Percentiles rank a stretch among this genome's conserved stretches.
Evolutionary conservation across 176 grass and related monocot genomes (phyloP).

Genomic region (Oryza brachyantha): DNA sequence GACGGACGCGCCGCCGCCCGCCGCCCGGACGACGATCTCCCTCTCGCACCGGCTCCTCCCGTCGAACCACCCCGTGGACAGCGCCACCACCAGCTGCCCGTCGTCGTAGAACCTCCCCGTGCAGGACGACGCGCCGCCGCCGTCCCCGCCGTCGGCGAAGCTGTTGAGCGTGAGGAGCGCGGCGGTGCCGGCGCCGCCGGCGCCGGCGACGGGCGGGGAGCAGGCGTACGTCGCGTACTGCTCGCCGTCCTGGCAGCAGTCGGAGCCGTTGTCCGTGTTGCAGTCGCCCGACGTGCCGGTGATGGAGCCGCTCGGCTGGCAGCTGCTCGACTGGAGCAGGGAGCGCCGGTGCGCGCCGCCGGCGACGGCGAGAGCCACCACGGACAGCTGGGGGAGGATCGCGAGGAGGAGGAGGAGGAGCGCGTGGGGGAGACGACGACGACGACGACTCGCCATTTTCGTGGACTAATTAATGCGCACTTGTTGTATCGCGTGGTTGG

Average conservation of each 20-base stretch:
- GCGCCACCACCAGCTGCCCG: conserved; percentile 42
- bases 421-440: too few species aligned
- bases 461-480: too few species aligned
- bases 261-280: conserved; percentile 29
- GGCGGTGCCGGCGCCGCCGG: conserved; percentile 14
- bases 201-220: conserved; percentile 21
- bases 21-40: conserved; percentile 18
- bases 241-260: conserved; percentile 33
- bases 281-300: conserved; percentile 42
- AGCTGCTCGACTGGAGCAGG: neutral
- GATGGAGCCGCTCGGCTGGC: conserved; percentile 44
- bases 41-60: conserved; percentile 32
- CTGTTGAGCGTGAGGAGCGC: conserved; percentile 50
- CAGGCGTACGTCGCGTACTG: neutral
- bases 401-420: too few species aligned
- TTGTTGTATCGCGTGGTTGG: too few species aligned
- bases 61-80: conserved; percentile 60
- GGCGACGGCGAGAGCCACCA: too few species aligned
- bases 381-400: too few species aligned
- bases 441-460: too few species aligned
- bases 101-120: conserved; percentile 34
- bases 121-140: conserved; percentile 21
- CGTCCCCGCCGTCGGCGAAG: conserved; percentile 44
- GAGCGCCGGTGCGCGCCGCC: too few species aligned
- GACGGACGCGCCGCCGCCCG: conserved; percentile 31